Evolutionary conservation across 306 rosid genomes (phyloP).

Genomic region (Myrica gale): DNA sequence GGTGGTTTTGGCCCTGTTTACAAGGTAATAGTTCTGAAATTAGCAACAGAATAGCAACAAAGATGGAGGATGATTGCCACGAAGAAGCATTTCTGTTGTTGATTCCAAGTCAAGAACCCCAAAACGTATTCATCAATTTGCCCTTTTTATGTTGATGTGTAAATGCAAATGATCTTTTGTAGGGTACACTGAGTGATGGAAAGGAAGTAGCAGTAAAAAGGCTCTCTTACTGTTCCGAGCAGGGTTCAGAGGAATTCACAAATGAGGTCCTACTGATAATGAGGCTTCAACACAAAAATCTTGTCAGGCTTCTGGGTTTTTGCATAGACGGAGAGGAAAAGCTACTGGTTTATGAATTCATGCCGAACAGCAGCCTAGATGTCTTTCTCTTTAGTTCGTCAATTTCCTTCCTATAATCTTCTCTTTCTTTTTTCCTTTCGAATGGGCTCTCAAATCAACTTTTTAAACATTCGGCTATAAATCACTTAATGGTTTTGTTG

Average conservation of each 20-base stretch:
- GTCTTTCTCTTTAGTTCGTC: constrained; percentile 44
- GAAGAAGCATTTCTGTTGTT: no score
- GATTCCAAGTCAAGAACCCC: no score
- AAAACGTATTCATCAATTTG: no score
- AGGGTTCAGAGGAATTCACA: constrained; percentile 61
- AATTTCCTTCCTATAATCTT: neutral
- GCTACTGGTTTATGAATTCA: constrained; percentile 61
- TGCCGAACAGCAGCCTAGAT: constrained; percentile 65
- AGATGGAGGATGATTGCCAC: no score
- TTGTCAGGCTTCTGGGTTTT: constrained; percentile 68
- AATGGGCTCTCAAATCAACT: neutral
- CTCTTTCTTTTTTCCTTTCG: no score
- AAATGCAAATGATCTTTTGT: neutral
- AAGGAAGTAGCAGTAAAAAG: constrained; percentile 69
- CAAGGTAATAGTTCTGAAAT: neutral
- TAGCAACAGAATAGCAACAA: no score
- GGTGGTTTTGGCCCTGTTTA: constrained; percentile 39
- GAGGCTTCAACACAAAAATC: constrained; percentile 74
- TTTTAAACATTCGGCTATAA: neutral
- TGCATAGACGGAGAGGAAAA: constrained; percentile 58
- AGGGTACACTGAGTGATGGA: constrained; percentile 50
- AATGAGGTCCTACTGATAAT: constrained; percentile 56
- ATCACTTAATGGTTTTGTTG: no score
- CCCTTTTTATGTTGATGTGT: neutral
- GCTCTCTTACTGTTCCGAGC: constrained; percentile 53